These are phyloP conservation scores for Nicotiana obtusifolia DNA, from an alignment of 257 asterid species.

Conservation along the genomic window DNA sequence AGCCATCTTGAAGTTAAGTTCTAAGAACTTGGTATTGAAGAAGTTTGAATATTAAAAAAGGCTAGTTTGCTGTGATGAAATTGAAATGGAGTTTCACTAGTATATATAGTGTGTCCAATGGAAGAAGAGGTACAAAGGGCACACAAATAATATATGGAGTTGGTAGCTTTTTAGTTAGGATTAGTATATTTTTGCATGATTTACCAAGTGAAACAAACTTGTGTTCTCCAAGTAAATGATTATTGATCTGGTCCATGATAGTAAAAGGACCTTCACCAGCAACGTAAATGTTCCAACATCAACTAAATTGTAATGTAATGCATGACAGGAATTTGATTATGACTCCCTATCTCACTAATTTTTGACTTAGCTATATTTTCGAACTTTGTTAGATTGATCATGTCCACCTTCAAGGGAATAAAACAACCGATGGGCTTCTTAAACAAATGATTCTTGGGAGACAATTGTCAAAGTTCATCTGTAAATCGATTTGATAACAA, in stretches of 20 bases:
- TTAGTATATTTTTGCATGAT: neutral
- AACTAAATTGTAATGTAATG: neutral
- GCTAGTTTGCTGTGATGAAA: constrained; percentile 27
- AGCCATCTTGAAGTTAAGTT: constrained; percentile 28
- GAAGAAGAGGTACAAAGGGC: neutral
- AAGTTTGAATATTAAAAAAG: neutral
- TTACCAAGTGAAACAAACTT: constrained; percentile 11
- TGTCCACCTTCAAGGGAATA: neutral
- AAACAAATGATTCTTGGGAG: neutral
- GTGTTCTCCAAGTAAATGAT: neutral
- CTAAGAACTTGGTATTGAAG: neutral
- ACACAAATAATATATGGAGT: constrained; percentile 30
- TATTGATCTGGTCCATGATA: neutral
- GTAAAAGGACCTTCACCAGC: neutral
- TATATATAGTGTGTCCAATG: constrained; percentile 31
- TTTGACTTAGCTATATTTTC: neutral
- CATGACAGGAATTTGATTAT: neutral
- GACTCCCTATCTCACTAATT: neutral
- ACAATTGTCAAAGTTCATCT: neutral
- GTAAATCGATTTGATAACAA: neutral
- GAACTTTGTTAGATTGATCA: neutral
- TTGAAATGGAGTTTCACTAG: constrained; percentile 13
- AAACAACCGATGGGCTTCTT: neutral
- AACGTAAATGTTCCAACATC: neutral
- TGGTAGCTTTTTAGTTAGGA: constrained; percentile 45